Evolutionary conservation across 495 filamentous ascomycete species (phyloP).

Genomic region (Tuber umbilicatum): DNA sequence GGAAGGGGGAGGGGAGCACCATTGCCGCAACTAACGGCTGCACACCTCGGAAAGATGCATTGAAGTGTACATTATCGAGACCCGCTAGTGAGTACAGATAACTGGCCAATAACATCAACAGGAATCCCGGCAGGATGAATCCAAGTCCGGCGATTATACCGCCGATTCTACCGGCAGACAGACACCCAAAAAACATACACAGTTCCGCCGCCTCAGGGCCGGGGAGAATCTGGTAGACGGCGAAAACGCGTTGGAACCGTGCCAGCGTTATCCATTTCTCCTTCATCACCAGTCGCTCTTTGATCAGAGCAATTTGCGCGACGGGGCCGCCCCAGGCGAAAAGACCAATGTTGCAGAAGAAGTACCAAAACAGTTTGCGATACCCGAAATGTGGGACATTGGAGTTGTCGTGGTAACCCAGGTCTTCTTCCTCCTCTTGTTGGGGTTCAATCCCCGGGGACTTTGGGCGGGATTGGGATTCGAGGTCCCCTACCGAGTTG

Average conservation of each 20-base stretch:
- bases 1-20: conserved; percentile 27
- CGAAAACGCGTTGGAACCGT: conserved; percentile 44
- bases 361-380: conserved; percentile 43
- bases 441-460: neutral
- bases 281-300: conserved; percentile 43
- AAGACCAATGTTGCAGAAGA: conserved; percentile 45
- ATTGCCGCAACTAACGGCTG: conserved; percentile 45
- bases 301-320: conserved; percentile 44
- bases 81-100: conserved; percentile 43
- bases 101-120: conserved; percentile 43
- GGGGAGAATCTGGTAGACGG: conserved; percentile 44
- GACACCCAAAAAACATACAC: conserved; percentile 45
- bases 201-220: conserved; percentile 44
- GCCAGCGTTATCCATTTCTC: conserved; percentile 44
- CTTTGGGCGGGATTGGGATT: neutral
- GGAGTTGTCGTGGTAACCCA: conserved; percentile 33
- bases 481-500: neutral
- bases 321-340: conserved; percentile 46
- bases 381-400: conserved; percentile 41
- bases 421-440: neutral
- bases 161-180: conserved; percentile 42
- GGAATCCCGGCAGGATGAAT: conserved; percentile 43
- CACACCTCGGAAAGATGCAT: conserved; percentile 42
- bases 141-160: conserved; percentile 43
- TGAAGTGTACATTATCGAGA: conserved; percentile 43